Percentiles rank a stretch among this genome's conserved stretches.
Evolutionary conservation across 2,329 filamentous ascomycete species (phyloP).

Genomic region (Nothomitra cinnamomea): DNA sequence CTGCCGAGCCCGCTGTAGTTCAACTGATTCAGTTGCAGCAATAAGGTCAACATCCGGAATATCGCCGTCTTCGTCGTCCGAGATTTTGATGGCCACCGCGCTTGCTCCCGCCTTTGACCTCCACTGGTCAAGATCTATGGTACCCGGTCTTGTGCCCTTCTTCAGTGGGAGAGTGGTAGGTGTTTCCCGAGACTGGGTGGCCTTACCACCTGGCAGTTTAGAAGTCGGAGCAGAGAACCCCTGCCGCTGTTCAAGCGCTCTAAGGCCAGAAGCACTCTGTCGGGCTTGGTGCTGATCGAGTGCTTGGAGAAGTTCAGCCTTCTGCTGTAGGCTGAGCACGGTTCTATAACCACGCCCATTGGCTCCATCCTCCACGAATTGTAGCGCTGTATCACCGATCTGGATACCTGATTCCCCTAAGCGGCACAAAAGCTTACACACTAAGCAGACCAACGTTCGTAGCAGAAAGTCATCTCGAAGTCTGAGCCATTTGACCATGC

Average conservation of each 20-base stretch:
- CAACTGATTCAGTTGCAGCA: conserved; percentile 23
- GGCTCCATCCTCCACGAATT: conserved; percentile 49
- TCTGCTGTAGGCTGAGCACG: conserved; percentile 66
- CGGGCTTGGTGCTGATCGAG: conserved; percentile 30
- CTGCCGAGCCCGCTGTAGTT: conserved; percentile 10
- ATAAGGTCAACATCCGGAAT: conserved; percentile 24
- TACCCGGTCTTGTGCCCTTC: background rate
- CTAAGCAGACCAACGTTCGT: conserved; percentile 61
- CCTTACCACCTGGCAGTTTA: too few species aligned
- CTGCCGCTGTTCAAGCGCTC: background rate
- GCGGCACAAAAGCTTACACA: conserved; percentile 68
- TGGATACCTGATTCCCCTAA: conserved; percentile 63
- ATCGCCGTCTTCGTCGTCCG: conserved; percentile 15
- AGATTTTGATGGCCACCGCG: conserved; percentile 15
- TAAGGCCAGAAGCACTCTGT: background rate
- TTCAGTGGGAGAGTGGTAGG: background rate
- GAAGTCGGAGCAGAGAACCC: background rate
- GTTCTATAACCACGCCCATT: conserved; percentile 50
- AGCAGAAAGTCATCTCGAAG: conserved; percentile 78
- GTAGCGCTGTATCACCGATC: conserved; percentile 41
- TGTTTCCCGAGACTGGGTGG: background rate
- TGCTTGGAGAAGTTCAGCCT: conserved; percentile 57
- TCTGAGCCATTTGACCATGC: conserved; percentile 73
- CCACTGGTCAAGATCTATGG: conserved; percentile 21
- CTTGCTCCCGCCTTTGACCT: conserved; percentile 18